Conservation (phyloP, 2,329 filamentous ascomycete species). For the Aureobasidium mangrovei region DNA sequence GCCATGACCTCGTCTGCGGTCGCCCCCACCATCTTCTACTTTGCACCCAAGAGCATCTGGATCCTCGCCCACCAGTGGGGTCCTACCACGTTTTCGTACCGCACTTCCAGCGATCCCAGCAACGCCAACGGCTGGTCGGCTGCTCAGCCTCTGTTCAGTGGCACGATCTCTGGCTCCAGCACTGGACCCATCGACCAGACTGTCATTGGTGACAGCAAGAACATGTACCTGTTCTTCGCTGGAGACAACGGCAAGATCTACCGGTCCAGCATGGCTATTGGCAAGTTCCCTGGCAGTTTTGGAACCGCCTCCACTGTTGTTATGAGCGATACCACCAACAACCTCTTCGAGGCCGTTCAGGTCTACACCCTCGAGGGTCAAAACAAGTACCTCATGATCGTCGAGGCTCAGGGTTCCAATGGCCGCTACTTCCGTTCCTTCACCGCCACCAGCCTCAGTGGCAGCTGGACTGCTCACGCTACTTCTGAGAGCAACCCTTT, state of each 20-base stretch:
- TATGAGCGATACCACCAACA: conserved; percentile 45
- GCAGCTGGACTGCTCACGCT: conserved; percentile 51
- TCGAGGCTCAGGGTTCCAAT: conserved; percentile 49
- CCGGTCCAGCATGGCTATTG: conserved; percentile 53
- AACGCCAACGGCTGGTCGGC: conserved; percentile 50
- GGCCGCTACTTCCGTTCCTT: conserved; percentile 61
- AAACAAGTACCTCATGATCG: conserved; percentile 57
- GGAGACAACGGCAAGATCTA: conserved; percentile 62
- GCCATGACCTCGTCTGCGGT: conserved; percentile 40
- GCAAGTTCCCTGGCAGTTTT: conserved; percentile 53
- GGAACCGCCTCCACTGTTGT: conserved; percentile 44
- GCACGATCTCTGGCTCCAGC: conserved; percentile 42
- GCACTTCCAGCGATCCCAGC: conserved; percentile 49
- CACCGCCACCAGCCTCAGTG: conserved; percentile 49
- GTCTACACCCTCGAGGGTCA: conserved; percentile 53
- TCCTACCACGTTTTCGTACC: conserved; percentile 50
- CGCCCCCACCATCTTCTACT: conserved; percentile 56
- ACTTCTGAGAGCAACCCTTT: conserved; percentile 50
- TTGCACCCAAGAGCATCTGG: conserved; percentile 53
- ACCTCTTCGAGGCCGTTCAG: conserved; percentile 58
- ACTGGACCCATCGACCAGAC: conserved; percentile 56
- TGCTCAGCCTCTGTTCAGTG: conserved; percentile 47
- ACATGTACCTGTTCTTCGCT: conserved; percentile 61
- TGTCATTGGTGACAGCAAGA: conserved; percentile 50
- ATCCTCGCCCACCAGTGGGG: conserved; percentile 61